These are phyloP conservation scores for Neocatenulostroma microsporum DNA, from an alignment of 2,329 filamentous ascomycete species.

Conservation along the genomic window DNA sequence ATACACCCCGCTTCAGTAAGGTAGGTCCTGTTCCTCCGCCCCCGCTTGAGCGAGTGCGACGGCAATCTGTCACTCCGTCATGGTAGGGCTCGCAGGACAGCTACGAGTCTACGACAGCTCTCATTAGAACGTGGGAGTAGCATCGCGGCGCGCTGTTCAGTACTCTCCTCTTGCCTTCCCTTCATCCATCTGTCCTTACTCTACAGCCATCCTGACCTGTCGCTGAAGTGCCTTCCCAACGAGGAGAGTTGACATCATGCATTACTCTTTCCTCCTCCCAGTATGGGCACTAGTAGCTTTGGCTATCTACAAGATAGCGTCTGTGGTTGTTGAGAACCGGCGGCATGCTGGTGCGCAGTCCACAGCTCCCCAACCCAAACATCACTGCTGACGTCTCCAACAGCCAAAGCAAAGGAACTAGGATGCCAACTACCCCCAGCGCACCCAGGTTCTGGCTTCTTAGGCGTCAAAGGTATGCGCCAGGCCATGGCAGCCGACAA, in stretches of 20 bases:
- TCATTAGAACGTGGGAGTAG: no score
- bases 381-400: slow-evolving; percentile 4
- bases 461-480: slow-evolving; percentile 24
- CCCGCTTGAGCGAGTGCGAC: no score
- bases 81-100: no score
- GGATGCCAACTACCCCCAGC: slow-evolving; percentile 20
- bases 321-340: slow-evolving; percentile 10
- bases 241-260: slow-evolving; percentile 19
- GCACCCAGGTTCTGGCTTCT: slow-evolving; percentile 19
- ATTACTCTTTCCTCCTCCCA: slow-evolving; percentile 16
- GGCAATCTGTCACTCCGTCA: no score
- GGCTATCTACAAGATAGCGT: slow-evolving; percentile 18
- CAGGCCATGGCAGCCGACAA: slow-evolving; percentile 23
- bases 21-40: no score
- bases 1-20: no score
- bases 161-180: no score
- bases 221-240: no score
- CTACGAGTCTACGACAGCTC: no score
- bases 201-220: no score
- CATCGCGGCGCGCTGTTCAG: no score
- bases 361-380: neutral
- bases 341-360: slow-evolving; percentile 8
- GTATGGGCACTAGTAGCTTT: slow-evolving; percentile 18
- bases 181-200: no score
- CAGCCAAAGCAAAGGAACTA: slow-evolving; percentile 17